phyloP scores from a whole-genome alignment of 768 basidiomycete species.

The Pisolithus albus region DNA sequence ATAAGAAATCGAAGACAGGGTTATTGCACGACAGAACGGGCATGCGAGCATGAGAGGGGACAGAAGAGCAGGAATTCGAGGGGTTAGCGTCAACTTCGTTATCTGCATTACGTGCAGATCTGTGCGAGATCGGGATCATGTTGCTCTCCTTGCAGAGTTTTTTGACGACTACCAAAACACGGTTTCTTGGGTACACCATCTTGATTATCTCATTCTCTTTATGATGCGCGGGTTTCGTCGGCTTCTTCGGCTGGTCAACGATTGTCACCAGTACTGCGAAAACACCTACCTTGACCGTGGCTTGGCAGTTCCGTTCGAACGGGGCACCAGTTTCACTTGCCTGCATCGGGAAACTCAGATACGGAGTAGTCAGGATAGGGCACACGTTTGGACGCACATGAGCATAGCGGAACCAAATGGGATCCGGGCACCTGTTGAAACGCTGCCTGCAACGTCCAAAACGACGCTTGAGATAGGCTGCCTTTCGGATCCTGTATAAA shows the following conservation, averaged over 20 bases:
- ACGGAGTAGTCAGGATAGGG: not conserved
- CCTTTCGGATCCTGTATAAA: slow-evolving; percentile 2
- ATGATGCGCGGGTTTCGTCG: not conserved
- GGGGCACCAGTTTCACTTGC: not conserved
- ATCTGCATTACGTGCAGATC: too few relatives aligned
- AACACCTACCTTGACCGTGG: not conserved
- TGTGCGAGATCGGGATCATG: too few relatives aligned
- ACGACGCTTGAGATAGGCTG: too few relatives aligned
- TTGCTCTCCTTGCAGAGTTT: too few relatives aligned
- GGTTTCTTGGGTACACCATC: too few relatives aligned
- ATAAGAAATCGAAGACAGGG: too few relatives aligned
- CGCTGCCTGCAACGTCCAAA: too few relatives aligned
- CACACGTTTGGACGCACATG: not conserved
- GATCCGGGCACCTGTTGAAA: not conserved
- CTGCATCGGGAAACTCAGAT: not conserved
- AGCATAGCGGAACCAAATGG: slow-evolving; percentile 10
- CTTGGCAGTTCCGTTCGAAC: not conserved
- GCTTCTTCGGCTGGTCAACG: not conserved
- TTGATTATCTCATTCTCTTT: not conserved
- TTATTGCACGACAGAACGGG: too few relatives aligned
- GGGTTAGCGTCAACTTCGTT: too few relatives aligned
- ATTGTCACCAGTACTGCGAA: not conserved
- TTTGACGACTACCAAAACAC: too few relatives aligned
- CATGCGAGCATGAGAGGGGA: too few relatives aligned
- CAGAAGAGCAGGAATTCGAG: too few relatives aligned